Evolutionary conservation across 352 stramenopile species (phyloP), one percentile per base, ranked within the genome.

Genomic region (Thraustochytrium aureum): DNA sequence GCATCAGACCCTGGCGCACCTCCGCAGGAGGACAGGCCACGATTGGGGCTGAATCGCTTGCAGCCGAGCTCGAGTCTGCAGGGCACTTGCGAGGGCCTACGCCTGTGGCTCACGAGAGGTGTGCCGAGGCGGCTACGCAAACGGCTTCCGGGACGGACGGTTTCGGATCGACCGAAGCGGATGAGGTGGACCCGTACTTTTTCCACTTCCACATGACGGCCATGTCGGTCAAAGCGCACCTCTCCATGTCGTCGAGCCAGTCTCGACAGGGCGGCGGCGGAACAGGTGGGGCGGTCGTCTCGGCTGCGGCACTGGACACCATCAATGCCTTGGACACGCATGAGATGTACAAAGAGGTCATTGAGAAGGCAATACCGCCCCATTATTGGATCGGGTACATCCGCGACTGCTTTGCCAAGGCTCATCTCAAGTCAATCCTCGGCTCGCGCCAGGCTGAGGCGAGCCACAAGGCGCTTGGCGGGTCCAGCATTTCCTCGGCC

Each of bases 371-470:
- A 14, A 79, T 79, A 17, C 69, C 69, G 37, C 69, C 69, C 7
- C 69, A 79, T 26, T 52, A 79, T 52, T 79, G 69, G 69, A 79
- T 79, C 33, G 69, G 69, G 7, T 79, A 79, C 56, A 79, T 79
- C 32, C 37, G 39, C 2, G 69, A 79, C 41, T 79, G 41, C 35
- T 79, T 79, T 30, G 7, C 69, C 17, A 41, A n/a, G 4, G 69
- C 69, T 3, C 69, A 79, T 2, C 32, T 79, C 14, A 17, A 37
- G 22, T 45, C 69, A 12, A 20, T 79, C 5, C 47, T 56, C 17
- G 26, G 47, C 47, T 56, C 47, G 17, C 26, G 17, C 17, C n/a
- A n/a, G n/a, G n/a, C n/a, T n/a, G n/a, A n/a, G n/a, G n/a, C n/a
- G n/a, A n/a, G n/a, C n/a, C n/a, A n/a, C n/a, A n/a, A n/a, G n/a